Evolutionary conservation across 495 filamentous ascomycete species (phyloP).

Genomic region (Aspergillus leporis): DNA sequence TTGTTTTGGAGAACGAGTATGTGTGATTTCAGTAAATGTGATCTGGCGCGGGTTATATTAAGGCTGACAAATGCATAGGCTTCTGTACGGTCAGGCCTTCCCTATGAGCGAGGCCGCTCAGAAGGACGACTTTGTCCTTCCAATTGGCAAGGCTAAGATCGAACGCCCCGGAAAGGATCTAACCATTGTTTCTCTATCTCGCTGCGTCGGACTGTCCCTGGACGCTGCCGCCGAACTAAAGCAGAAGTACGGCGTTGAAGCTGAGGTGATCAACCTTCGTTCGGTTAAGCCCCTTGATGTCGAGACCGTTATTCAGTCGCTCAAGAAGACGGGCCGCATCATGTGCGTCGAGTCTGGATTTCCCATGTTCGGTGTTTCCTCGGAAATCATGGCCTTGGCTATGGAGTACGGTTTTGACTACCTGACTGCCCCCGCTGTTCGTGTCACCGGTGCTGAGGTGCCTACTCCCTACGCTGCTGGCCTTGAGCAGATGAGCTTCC

Average conservation of each 20-base stretch:
- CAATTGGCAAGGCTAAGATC: conserved; percentile 98
- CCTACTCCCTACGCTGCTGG: conserved; percentile 89
- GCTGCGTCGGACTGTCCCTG: conserved; percentile 91
- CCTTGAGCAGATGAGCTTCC: conserved; percentile 91
- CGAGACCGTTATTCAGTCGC: conserved; percentile 89
- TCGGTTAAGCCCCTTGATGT: conserved; percentile 96
- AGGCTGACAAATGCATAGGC: conserved; percentile 45
- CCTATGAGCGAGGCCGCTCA: conserved; percentile 95
- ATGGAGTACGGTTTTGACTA: conserved; percentile 99
- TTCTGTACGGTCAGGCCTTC: conserved; percentile 91
- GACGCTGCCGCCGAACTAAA: conserved; percentile 85
- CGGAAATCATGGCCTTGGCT: conserved; percentile 88
- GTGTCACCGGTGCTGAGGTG: conserved; percentile 94
- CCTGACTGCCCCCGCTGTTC: conserved; percentile 86
- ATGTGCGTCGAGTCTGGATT: conserved; percentile 94
- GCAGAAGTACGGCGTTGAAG: conserved; percentile 93
- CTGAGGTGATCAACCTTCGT: conserved; percentile 96
- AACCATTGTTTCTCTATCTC: conserved; percentile 91
- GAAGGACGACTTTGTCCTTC: conserved; percentile 92
- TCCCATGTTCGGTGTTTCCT: conserved; percentile 87
- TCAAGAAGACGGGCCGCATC: conserved; percentile 96
- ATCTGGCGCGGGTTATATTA: conserved; percentile 1
- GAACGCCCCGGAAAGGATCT: conserved; percentile 94
- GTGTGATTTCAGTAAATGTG: conserved; percentile 19
- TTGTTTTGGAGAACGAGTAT: conserved; percentile 94